These are phyloP conservation scores for Kodamaea kaohsiungensis DNA, from an alignment of 805 yeast species.

Conservation along the genomic window DNA sequence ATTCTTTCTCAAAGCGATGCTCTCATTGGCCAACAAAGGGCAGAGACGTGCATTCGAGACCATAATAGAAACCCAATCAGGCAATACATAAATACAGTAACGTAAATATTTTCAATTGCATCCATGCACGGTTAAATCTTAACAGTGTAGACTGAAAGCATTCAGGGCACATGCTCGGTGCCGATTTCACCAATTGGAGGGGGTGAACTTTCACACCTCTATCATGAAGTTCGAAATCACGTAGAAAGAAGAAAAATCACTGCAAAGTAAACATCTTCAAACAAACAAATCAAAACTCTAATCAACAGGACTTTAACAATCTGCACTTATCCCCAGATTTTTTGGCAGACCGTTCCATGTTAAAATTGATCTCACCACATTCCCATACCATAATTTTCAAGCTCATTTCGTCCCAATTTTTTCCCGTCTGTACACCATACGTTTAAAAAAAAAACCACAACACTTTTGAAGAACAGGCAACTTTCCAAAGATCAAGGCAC, in stretches of 20 bases:
- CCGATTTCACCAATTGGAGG: not conserved
- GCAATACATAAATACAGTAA: constrained; percentile 6
- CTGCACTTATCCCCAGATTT: not conserved
- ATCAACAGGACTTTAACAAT: not conserved
- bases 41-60: not conserved
- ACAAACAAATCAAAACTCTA: not conserved
- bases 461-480: not conserved
- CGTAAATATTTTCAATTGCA: constrained; percentile 3
- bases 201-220: not conserved
- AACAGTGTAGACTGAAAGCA: not conserved
- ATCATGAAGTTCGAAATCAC: not conserved
- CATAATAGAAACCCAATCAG: constrained; percentile 6
- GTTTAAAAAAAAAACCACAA: not conserved
- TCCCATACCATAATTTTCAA: not conserved
- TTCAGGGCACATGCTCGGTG: not conserved
- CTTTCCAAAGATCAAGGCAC: not conserved
- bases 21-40: not conserved
- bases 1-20: not conserved
- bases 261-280: not conserved
- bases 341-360: not conserved
- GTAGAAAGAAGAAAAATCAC: not conserved
- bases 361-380: not conserved
- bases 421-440: not conserved
- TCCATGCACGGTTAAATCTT: not conserved
- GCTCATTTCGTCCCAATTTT: not conserved